phyloP scores from a whole-genome alignment of 768 basidiomycete genomes.

The Tephrocybe sp. region DNA sequence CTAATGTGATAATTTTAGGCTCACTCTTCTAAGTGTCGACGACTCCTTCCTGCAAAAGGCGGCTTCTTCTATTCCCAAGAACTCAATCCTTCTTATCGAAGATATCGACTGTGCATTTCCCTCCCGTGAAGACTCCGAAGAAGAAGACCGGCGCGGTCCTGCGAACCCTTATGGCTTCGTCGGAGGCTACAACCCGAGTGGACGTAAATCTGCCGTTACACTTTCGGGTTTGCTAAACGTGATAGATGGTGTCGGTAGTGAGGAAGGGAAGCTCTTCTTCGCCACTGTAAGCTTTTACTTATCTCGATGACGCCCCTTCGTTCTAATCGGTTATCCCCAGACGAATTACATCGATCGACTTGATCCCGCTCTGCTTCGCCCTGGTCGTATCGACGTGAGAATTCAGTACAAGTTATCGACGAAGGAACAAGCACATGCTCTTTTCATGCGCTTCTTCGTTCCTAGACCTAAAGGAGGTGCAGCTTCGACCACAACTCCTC shows the following conservation, averaged over 20 bases:
- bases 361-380: conserved; percentile 53
- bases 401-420: conserved; percentile 50
- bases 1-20: background rate
- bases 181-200: background rate
- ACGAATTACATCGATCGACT: conserved; percentile 57
- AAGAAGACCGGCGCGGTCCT: conserved; percentile 9
- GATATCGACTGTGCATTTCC: conserved; percentile 63
- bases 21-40: conserved; percentile 37
- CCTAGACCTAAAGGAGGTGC: background rate
- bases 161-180: conserved; percentile 8
- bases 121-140: conserved; percentile 40
- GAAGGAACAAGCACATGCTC: conserved; percentile 39
- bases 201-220: conserved; percentile 37
- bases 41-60: conserved; percentile 47
- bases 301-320: background rate
- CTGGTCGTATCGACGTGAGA: conserved; percentile 56
- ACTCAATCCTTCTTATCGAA: conserved; percentile 55
- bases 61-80: conserved; percentile 45
- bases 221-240: conserved; percentile 57
- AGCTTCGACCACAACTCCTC: background rate
- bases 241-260: conserved; percentile 57
- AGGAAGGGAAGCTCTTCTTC: conserved; percentile 61
- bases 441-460: conserved; percentile 51
- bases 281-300: conserved; percentile 40
- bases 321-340: conserved; percentile 21